Evolutionary conservation across 139 green algal genomes (phyloP).

Genomic region (Closterium sp.): DNA sequence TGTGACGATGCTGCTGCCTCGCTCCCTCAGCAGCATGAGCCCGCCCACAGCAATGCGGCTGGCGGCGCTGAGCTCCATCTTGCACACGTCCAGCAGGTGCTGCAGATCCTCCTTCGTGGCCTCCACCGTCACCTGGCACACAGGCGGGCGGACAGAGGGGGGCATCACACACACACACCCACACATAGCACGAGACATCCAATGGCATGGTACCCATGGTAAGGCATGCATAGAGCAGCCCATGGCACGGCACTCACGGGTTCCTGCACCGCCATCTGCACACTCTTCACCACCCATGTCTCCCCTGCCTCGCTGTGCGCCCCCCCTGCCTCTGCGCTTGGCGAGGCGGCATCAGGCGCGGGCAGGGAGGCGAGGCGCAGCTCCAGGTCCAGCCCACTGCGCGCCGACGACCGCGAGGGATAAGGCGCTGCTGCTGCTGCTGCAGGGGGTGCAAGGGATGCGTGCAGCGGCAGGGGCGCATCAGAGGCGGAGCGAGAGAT

Average conservation of each 20-base stretch:
- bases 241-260: neutral
- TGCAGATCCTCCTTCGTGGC: conserved; percentile 42
- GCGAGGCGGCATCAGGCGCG: neutral
- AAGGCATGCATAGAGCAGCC: neutral
- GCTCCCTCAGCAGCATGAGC: conserved; percentile 37
- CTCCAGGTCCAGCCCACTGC: conserved; percentile 32
- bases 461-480: neutral
- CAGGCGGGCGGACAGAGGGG: neutral
- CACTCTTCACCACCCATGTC: conserved; percentile 24
- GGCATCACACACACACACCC: neutral
- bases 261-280: conserved; percentile 34
- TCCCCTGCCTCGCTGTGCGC: neutral
- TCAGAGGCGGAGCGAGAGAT: neutral
- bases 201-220: no score
- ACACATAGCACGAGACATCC: neutral
- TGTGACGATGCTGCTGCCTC: neutral
- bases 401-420: neutral
- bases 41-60: conserved; percentile 20
- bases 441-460: neutral
- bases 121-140: conserved; percentile 33
- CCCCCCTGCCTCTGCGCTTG: neutral
- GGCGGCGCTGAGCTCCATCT: conserved; percentile 20
- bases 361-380: conserved; percentile 14
- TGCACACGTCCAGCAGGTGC: conserved; percentile 32
- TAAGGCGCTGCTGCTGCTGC: neutral